Conservation (phyloP, 371 early-diverging fungal species). For the Circinella minor region DNA sequence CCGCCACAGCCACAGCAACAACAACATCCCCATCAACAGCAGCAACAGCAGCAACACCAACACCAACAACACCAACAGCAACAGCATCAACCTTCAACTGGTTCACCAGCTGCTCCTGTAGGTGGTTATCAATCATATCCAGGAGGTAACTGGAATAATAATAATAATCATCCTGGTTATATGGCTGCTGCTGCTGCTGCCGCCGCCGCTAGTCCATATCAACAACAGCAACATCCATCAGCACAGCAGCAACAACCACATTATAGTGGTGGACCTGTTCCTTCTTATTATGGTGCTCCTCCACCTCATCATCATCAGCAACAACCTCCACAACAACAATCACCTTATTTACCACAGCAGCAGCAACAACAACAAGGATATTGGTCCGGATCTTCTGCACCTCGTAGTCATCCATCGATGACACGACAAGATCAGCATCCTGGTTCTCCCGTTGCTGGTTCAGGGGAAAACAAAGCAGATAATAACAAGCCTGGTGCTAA, state of each 20-base stretch:
- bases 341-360: conserved; percentile 20
- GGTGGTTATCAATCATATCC: conserved; percentile 12
- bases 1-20: conserved; percentile 9
- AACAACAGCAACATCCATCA: conserved; percentile 20
- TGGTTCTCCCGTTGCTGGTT: neutral
- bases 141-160: conserved; percentile 12
- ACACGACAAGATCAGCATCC: conserved; percentile 29
- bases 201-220: conserved; percentile 7
- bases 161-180: conserved; percentile 14
- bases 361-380: conserved; percentile 28
- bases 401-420: conserved; percentile 16
- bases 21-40: conserved; percentile 11
- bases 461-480: conserved; percentile 12
- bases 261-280: conserved; percentile 33
- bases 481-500: conserved; percentile 1
- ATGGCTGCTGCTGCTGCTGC: conserved; percentile 15
- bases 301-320: conserved; percentile 18
- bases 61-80: conserved; percentile 10
- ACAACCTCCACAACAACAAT: conserved; percentile 34
- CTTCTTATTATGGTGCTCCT: conserved; percentile 31
- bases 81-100: neutral
- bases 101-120: neutral
- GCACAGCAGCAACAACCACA: conserved; percentile 26
- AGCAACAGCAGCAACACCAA: conserved; percentile 17
- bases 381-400: conserved; percentile 24